phyloP scores from a whole-genome alignment of 192 early-diverging fungal genomes.

The Dimargaris xerosporica region DNA sequence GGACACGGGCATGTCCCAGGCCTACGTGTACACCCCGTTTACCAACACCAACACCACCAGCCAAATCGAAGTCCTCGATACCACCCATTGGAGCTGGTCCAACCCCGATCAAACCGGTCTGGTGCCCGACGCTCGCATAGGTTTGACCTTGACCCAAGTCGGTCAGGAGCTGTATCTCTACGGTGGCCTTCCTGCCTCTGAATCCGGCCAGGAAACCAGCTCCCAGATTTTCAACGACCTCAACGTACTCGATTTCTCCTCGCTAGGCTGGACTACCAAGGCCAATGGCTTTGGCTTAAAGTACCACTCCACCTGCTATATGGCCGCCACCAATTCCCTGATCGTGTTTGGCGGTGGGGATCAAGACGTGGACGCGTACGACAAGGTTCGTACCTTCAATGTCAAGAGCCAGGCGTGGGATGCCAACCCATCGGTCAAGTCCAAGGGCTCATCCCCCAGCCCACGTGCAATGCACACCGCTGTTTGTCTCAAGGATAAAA shows the following conservation, averaged over 20 bases:
- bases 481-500: constrained; percentile 43
- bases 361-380: constrained; percentile 28
- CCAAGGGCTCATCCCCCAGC: constrained; percentile 28
- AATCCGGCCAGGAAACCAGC: constrained; percentile 15
- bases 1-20: constrained; percentile 22
- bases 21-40: constrained; percentile 16
- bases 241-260: constrained; percentile 27
- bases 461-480: constrained; percentile 46
- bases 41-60: constrained; percentile 15
- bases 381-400: constrained; percentile 34
- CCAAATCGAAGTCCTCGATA: constrained; percentile 23
- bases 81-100: constrained; percentile 32
- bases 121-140: constrained; percentile 22
- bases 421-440: constrained; percentile 21
- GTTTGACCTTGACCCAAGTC: constrained; percentile 19
- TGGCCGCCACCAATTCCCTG: constrained; percentile 34
- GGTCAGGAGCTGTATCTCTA: constrained; percentile 25
- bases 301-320: constrained; percentile 37
- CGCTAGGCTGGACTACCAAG: constrained; percentile 38
- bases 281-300: constrained; percentile 38
- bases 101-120: constrained; percentile 17
- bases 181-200: constrained; percentile 25
- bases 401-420: constrained; percentile 34
- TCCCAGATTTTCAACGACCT: constrained; percentile 25
- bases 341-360: constrained; percentile 50